Evolutionary conservation across 1,284 basidiomycete species (phyloP).

Genomic region (Grifola frondosa): DNA sequence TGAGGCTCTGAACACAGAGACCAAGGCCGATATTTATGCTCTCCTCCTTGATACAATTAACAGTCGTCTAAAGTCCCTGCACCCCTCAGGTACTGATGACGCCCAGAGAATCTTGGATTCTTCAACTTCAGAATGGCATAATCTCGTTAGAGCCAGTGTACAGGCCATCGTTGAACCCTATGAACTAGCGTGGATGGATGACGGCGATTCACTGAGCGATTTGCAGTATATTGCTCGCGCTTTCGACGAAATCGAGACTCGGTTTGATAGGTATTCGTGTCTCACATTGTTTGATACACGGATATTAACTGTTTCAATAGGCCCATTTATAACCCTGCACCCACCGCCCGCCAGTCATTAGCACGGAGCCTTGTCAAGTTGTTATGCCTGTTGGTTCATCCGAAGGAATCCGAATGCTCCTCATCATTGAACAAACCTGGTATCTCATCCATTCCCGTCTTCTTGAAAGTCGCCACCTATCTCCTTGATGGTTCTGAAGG

Average conservation of each 20-base stretch:
- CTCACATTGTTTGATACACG: conserved; percentile 1
- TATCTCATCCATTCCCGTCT: conserved; percentile 39
- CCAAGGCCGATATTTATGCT: conserved; percentile 12
- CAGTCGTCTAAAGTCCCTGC: conserved; percentile 3
- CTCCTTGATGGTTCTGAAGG: conserved; percentile 48
- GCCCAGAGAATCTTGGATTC: neutral
- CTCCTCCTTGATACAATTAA: conserved; percentile 10
- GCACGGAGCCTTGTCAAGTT: conserved; percentile 38
- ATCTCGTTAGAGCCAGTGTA: conserved; percentile 29
- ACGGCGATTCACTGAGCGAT: conserved; percentile 39
- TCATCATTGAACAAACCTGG: conserved; percentile 20
- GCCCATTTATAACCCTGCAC: conserved; percentile 32
- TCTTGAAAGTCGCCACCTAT: conserved; percentile 37
- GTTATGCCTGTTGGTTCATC: conserved; percentile 45
- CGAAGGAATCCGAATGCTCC: conserved; percentile 34
- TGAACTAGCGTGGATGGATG: conserved; percentile 46
- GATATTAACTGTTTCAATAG: conserved; percentile 23
- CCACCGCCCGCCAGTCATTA: conserved; percentile 33
- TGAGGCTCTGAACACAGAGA: conserved; percentile 5
- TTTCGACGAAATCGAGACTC: conserved; percentile 26
- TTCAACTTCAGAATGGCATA: conserved; percentile 22
- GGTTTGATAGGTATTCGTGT: conserved; percentile 42
- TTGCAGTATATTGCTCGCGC: conserved; percentile 23
- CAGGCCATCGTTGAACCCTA: conserved; percentile 42
- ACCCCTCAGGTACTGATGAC: neutral